Evolutionary conservation across 2,329 filamentous ascomycete species (phyloP).

Genomic region (Stagonosporopsis chrysanthemi): DNA sequence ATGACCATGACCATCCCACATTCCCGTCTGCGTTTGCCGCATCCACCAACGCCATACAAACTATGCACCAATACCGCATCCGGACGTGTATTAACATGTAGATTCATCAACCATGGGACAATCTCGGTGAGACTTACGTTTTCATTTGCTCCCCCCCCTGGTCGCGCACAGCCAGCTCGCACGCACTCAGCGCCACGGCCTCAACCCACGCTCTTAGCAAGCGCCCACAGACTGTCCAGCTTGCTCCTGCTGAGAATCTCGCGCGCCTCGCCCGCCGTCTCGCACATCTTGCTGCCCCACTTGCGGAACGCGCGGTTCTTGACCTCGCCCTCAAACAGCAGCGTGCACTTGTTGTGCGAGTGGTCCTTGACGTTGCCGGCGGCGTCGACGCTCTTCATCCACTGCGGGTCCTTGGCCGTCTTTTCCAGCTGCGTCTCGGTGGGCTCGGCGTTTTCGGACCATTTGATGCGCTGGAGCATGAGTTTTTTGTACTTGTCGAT

Average conservation of each 20-base stretch:
- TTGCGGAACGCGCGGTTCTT: conserved; percentile 82
- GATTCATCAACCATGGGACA: not conserved
- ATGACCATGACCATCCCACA: no score
- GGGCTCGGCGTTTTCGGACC: conserved; percentile 86
- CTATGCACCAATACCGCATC: no score
- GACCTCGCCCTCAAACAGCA: conserved; percentile 92
- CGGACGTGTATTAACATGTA: no score
- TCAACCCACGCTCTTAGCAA: conserved; percentile 70
- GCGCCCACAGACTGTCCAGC: conserved; percentile 94
- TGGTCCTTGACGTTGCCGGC: conserved; percentile 81
- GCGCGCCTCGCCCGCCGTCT: conserved; percentile 87
- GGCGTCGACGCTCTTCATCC: conserved; percentile 82
- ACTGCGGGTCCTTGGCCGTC: conserved; percentile 68
- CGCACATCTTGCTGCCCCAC: conserved; percentile 87
- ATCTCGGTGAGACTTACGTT: not conserved
- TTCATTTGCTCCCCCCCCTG: no score
- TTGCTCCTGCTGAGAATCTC: conserved; percentile 80
- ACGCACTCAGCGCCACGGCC: no score
- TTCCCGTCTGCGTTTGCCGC: no score
- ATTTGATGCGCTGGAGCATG: conserved; percentile 92
- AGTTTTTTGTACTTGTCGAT: conserved; percentile 89
- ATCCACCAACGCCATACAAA: no score
- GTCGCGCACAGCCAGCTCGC: no score
- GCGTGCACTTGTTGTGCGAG: conserved; percentile 77
- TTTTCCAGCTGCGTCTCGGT: conserved; percentile 65